These are phyloP conservation scores for Epichloe hybrida DNA, from an alignment of 2,329 filamentous ascomycete genomes.

Conservation along the genomic window DNA sequence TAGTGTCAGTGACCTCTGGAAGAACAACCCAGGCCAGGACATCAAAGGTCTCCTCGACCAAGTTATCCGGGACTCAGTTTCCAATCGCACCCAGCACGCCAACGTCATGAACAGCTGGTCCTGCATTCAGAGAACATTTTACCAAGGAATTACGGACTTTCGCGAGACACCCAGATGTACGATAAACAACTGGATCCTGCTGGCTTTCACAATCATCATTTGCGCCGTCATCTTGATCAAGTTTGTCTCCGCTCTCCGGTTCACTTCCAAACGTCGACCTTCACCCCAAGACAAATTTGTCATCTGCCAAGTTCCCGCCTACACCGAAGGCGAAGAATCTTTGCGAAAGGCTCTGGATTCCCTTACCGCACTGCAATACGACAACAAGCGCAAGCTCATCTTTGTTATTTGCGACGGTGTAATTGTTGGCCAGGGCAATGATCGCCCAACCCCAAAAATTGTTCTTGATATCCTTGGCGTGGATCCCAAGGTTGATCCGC, in stretches of 20 bases:
- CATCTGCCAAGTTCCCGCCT: slow-evolving; percentile 94
- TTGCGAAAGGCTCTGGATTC: slow-evolving; percentile 88
- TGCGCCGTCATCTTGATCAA: slow-evolving; percentile 71
- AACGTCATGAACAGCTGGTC: slow-evolving; percentile 53
- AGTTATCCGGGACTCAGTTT: slow-evolving; percentile 31
- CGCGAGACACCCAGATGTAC: slow-evolving; percentile 61
- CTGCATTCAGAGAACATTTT: slow-evolving; percentile 76
- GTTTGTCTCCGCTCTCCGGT: slow-evolving; percentile 84
- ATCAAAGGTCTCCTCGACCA: slow-evolving; percentile 53
- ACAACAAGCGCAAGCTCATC: slow-evolving; percentile 96
- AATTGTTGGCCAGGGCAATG: slow-evolving; percentile 91
- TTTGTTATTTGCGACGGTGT: slow-evolving; percentile 95
- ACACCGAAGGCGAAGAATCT: slow-evolving; percentile 95
- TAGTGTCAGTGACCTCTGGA: slow-evolving; percentile 53
- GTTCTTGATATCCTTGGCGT: slow-evolving; percentile 95
- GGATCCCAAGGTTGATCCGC: slow-evolving; percentile 90
- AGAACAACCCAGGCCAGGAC: slow-evolving; percentile 65
- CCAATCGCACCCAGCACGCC: slow-evolving; percentile 36
- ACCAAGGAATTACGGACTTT: slow-evolving; percentile 75
- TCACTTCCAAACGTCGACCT: slow-evolving; percentile 81
- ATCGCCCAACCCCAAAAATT: slow-evolving; percentile 93
- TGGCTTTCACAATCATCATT: slow-evolving; percentile 76
- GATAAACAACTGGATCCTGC: slow-evolving; percentile 80
- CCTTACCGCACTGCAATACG: slow-evolving; percentile 84
- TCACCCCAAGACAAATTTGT: slow-evolving; percentile 95